phyloP scores from a whole-genome alignment of 108 stramenopile species.

The Cyclotella atomus region DNA sequence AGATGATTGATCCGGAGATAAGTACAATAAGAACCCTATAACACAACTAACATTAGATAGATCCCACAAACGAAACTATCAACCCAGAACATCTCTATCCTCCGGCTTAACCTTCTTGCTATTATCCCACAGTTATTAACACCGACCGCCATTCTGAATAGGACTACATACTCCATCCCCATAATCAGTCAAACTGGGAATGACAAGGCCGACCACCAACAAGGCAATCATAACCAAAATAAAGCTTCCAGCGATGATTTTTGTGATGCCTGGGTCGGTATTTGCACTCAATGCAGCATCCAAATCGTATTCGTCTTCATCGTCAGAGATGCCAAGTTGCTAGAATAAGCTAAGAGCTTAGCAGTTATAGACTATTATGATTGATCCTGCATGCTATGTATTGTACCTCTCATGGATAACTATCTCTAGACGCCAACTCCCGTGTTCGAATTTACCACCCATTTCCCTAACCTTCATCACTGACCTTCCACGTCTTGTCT shows the following conservation, averaged over 20 bases:
- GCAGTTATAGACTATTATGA: too few species aligned
- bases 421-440: too few species aligned
- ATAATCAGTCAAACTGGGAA: constrained; percentile 73
- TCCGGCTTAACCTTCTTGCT: background rate
- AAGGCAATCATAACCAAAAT: constrained; percentile 75
- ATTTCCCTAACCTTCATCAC: too few species aligned
- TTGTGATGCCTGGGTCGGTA: constrained; percentile 85
- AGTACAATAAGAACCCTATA: too few species aligned
- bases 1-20: too few species aligned
- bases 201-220: constrained; percentile 73
- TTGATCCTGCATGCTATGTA: too few species aligned
- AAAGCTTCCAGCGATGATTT: constrained; percentile 87
- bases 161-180: constrained; percentile 88
- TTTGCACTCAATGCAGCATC: constrained; percentile 69
- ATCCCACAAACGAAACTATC: background rate
- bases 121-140: too few species aligned
- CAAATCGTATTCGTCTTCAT: constrained; percentile 89
- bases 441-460: too few species aligned
- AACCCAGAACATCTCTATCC: too few species aligned
- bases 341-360: too few species aligned
- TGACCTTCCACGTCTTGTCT: too few species aligned
- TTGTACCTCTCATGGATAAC: too few species aligned
- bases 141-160: constrained; percentile 75
- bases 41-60: background rate
- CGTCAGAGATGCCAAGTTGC: constrained; percentile 82